phyloP scores from a whole-genome alignment of 2,329 filamentous ascomycete species.

The Alternaria longipes region DNA sequence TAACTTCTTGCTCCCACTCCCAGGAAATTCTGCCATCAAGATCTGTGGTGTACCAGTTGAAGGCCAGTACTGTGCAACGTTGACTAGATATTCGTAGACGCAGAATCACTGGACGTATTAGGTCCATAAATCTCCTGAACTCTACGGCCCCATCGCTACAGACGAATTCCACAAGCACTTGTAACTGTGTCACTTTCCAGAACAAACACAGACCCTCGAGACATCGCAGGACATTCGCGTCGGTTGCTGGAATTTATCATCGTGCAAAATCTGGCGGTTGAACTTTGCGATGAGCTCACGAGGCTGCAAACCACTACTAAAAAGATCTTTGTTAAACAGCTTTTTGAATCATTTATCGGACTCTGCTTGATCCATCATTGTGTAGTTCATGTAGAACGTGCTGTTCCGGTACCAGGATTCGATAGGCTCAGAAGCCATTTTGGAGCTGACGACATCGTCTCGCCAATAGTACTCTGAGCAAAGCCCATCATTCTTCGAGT shows the following conservation, averaged over 20 bases:
- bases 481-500: background rate
- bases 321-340: background rate
- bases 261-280: background rate
- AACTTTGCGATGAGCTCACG: background rate
- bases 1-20: background rate
- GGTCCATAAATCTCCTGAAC: background rate
- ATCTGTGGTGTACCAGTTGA: background rate
- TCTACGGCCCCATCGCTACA: background rate
- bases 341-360: background rate
- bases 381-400: background rate
- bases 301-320: background rate
- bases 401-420: constrained; percentile 1
- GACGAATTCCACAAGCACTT: background rate
- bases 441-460: background rate
- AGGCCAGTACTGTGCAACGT: background rate
- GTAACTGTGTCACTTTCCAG: background rate
- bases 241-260: background rate
- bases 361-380: background rate
- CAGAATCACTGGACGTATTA: background rate
- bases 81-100: background rate
- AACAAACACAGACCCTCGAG: background rate
- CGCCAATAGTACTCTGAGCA: constrained; percentile 1
- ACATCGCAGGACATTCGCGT: background rate
- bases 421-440: background rate
- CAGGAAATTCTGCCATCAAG: background rate